Evolutionary conservation across 768 basidiomycete genomes (phyloP), one percentile per base, ranked within the genome.

Genomic region (Dacryopinax primogenitus): DNA sequence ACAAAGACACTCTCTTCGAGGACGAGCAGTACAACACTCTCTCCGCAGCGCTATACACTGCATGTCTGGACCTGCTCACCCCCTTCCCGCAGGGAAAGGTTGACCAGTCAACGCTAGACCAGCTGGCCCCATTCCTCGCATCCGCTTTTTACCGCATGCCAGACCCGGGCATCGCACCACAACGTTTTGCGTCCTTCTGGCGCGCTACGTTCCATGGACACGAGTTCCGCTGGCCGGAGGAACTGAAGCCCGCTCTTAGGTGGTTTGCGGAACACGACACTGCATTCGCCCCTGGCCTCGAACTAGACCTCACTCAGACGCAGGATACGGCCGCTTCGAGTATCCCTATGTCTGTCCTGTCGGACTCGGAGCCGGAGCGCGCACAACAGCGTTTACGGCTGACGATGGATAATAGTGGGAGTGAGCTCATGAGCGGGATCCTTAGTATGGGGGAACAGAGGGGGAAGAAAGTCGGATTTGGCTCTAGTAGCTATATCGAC

Each of bases 361-460:
- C 51, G 26, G 51, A 58, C 51, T 58, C 51, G 51, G 51, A 58
- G 51, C 51, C 51, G 4, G 51, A 58, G 51, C 51, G 51, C 3
- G 51, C 51, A 21, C 12, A 4, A 21, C 4, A 58, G 3, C 11
- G 51, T 6, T 30, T 58, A 15, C 11, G 9, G 51, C 51, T 26
- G 26, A 58, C 51, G 4, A 58, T 58, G 26, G 51, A 58, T 23
- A 23, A 28, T 21, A 58, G 51, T 18, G 51, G 26, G 51, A 58
- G 51, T 30, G 51, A 58, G 26, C 15, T 21, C 9, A 18, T 9
- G 13, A 58, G 51, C 30, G 9, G 3, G 13, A 6, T 32, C 4
- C 26, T 58, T 30, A 15, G 26, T 30, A 58, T 23, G 26, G 26
- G 30, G 30, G 30, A 18, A 15, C 12, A 11, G 13, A 21, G 12